Evolutionary conservation across 192 early-diverging fungal species (phyloP).

Genomic region (Coemansia sp.): DNA sequence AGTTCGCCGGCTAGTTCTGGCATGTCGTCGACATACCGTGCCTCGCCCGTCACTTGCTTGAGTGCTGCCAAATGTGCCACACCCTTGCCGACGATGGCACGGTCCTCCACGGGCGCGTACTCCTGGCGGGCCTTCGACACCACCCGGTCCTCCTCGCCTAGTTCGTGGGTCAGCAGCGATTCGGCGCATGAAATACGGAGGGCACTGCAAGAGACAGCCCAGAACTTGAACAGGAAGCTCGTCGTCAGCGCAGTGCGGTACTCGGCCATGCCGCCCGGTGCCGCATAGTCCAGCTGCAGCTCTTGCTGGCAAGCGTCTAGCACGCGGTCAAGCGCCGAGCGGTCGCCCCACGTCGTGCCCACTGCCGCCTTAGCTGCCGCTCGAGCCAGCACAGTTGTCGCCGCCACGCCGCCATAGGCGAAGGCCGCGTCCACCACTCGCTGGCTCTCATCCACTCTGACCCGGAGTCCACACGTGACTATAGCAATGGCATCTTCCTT

Average conservation of each 20-base stretch:
- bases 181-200: conserved; percentile 11
- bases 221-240: conserved; percentile 62
- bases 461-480: conserved; percentile 75
- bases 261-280: conserved; percentile 59
- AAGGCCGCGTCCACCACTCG: conserved; percentile 62
- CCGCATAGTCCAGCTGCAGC: conserved; percentile 46
- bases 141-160: conserved; percentile 11
- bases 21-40: conserved; percentile 82
- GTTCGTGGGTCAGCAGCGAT: conserved; percentile 10
- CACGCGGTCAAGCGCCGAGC: conserved; percentile 60
- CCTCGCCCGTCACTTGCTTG: conserved; percentile 85
- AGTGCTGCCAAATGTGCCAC: conserved; percentile 74
- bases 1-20: conserved; percentile 68
- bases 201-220: neutral
- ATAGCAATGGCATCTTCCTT: conserved; percentile 88
- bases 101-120: conserved; percentile 43
- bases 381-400: conserved; percentile 60
- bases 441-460: conserved; percentile 52
- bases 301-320: conserved; percentile 68
- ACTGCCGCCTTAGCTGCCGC: conserved; percentile 42
- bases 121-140: conserved; percentile 43
- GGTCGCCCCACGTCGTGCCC: conserved; percentile 62
- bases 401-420: conserved; percentile 80
- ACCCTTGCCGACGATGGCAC: conserved; percentile 61
- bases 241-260: conserved; percentile 61